Evolutionary conservation across 345 rosid species (phyloP).

Genomic region (Brassica cretica): DNA sequence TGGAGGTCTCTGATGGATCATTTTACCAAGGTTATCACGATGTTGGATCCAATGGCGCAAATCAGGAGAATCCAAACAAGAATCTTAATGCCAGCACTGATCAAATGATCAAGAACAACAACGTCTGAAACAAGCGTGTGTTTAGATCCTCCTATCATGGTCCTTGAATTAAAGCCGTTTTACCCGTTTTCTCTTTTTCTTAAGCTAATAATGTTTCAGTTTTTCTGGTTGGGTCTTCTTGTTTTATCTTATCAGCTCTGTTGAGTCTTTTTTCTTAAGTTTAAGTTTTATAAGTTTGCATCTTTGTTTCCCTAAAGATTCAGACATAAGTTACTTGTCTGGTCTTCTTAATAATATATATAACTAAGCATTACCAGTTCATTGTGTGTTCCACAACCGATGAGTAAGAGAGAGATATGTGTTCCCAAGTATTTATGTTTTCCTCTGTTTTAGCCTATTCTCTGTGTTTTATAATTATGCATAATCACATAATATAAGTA

Average conservation of each 20-base stretch:
- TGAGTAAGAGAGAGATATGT: neutral
- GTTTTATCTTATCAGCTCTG: neutral
- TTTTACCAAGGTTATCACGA: neutral
- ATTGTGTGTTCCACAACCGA: neutral
- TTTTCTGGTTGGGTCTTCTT: neutral
- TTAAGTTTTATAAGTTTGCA: neutral
- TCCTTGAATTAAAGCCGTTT: neutral
- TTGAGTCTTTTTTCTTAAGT: neutral
- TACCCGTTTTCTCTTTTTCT: neutral
- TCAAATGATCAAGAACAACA: neutral
- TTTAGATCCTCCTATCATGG: neutral
- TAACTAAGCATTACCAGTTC: neutral
- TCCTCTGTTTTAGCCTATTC: neutral
- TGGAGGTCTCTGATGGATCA: neutral
- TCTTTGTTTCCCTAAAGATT: neutral
- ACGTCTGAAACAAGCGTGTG: neutral
- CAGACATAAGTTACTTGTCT: conserved; percentile 16
- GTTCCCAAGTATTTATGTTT: neutral
- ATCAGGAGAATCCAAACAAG: conserved; percentile 1
- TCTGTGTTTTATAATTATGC: neutral
- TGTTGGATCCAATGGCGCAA: conserved; percentile 13
- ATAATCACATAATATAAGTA: neutral
- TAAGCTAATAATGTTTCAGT: conserved; percentile 8
- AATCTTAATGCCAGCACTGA: neutral
- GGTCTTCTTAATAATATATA: neutral